phyloP scores from a whole-genome alignment of 345 rosid genomes.

The Erysimum cheiranthoides region DNA sequence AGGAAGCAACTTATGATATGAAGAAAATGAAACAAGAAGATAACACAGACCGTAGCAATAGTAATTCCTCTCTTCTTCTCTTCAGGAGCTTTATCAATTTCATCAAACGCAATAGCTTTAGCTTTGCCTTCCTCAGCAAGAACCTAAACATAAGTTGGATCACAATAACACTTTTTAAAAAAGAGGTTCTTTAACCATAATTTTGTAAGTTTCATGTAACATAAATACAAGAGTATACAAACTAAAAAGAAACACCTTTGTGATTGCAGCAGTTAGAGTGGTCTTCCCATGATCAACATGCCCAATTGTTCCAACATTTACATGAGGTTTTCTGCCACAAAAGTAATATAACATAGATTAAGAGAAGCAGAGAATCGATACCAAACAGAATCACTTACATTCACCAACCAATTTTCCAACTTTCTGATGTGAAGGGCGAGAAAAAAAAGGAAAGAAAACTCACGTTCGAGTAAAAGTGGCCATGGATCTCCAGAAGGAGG shows the following conservation, averaged over 20 bases:
- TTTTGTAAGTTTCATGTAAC: not conserved
- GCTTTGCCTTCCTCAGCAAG: constrained; percentile 98
- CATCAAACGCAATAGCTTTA: constrained; percentile 96
- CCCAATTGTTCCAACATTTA: constrained; percentile 98
- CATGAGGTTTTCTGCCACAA: constrained; percentile 86
- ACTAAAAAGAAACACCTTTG: constrained; percentile 49
- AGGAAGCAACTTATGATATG: not conserved
- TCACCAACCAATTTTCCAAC: not conserved
- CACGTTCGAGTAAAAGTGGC: constrained; percentile 89
- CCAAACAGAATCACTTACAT: not conserved
- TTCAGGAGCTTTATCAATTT: constrained; percentile 99
- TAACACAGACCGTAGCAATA: constrained; percentile 77
- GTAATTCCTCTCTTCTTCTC: constrained; percentile 99
- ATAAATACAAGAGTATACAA: not conserved
- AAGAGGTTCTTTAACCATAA: too few species aligned
- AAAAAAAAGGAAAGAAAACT: not conserved
- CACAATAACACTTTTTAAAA: too few species aligned
- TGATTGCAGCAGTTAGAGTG: constrained; percentile 96
- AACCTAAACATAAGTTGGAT: constrained; percentile 55
- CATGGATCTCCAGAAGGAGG: constrained; percentile 75
- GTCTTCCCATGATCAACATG: constrained; percentile 99
- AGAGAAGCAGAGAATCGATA: not conserved
- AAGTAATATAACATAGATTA: not conserved
- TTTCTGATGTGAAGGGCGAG: not conserved
- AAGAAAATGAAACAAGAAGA: not conserved